Evolutionary conservation across 805 yeast genomes (phyloP), one percentile per base, ranked within the genome.

Genomic region (Lipomyces kockii): DNA sequence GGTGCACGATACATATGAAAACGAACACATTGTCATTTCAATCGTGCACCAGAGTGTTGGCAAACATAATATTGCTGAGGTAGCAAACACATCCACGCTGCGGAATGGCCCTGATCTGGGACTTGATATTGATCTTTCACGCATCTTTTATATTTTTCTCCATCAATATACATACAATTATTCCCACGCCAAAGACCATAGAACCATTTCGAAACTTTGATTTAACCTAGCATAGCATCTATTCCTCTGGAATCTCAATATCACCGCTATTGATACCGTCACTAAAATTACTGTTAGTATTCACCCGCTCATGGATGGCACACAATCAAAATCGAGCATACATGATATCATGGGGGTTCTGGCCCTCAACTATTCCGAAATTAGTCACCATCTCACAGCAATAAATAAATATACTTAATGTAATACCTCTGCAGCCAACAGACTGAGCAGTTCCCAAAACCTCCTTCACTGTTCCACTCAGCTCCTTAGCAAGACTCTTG

Each of bases 381-480:
- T 27, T 52, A 52, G 49, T 17, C 20, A 43, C 20, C 49, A 17
- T 7, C 49, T 43, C 49, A 43, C 8, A 17, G 6, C 22, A 25
- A 52, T 3, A 25, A 1, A 25, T 8, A 22, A 2, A 52, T 52
- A 52, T 9, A 11, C 29, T 22, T 14, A 52, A 25, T 4, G 22
- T 6, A 6, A 32, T 32, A 55, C 58, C 58, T 86, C 98, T 93
- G 87, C 97, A 93, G 80, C 99, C 99, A 81, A 95, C 96, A 75
- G 98, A 93, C 87, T 94, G 98, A 79, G 98, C 98, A 83, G 99
- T 95, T 84, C 99, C 99, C 82, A 95, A 90, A 81, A 95, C 91
- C 88, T 95, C 99, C 89, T 95, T 95, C 80, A 97, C 86, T 78
- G 95, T 97, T 72, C 98, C 95, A 75, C 96, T 92, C 83, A 95